Conservation (phyloP, 345 rosid species). For the Citrus maxima region DNA sequence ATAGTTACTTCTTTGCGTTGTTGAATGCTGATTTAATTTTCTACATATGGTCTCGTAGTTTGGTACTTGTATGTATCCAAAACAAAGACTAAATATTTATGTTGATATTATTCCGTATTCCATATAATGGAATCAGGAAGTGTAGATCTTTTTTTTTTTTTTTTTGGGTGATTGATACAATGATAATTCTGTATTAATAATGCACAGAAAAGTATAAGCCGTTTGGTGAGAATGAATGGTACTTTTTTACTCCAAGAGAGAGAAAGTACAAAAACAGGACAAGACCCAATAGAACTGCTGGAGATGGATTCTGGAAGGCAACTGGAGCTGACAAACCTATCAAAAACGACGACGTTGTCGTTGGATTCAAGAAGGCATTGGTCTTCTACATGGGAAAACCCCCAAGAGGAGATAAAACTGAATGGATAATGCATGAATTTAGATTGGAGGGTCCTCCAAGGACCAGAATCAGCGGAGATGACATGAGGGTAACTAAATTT, state of each 20-base stretch:
- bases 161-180: background rate
- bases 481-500: conserved; percentile 15
- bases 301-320: conserved; percentile 32
- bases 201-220: background rate
- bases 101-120: background rate
- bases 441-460: background rate
- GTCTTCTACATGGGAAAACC: conserved; percentile 22
- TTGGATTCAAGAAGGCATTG: conserved; percentile 20
- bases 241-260: conserved; percentile 23
- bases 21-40: background rate
- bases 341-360: fast-evolving
- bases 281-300: conserved; percentile 21
- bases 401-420: conserved; percentile 16
- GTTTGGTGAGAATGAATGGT: conserved; percentile 19
- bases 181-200: background rate
- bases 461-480: background rate
- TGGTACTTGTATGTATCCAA: background rate
- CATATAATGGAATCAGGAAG: too few relatives aligned
- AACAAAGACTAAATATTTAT: background rate
- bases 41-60: background rate
- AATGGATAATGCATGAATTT: conserved; percentile 33
- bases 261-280: conserved; percentile 18
- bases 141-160: background rate
- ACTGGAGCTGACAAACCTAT: conserved; percentile 23
- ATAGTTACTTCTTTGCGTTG: background rate